These are phyloP conservation scores for Clonostachys rhizophaga DNA, from an alignment of 2,329 filamentous ascomycete species.

Conservation along the genomic window DNA sequence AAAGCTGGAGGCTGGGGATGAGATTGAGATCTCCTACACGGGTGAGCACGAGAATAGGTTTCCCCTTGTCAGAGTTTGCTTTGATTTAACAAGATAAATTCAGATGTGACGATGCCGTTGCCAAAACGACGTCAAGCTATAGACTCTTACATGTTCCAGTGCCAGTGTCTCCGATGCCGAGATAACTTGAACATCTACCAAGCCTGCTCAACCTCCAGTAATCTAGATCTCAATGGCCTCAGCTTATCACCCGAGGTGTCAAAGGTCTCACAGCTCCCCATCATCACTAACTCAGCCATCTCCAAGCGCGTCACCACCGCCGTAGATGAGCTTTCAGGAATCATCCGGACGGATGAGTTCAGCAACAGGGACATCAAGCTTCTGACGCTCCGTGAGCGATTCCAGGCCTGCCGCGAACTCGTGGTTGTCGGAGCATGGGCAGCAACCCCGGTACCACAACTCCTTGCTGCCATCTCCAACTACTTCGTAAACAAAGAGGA, in stretches of 20 bases:
- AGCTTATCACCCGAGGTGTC: conserved; percentile 36
- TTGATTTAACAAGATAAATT: background rate
- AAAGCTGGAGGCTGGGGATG: conserved; percentile 44
- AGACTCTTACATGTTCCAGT: conserved; percentile 46
- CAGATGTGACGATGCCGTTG: conserved; percentile 43
- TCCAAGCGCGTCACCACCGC: background rate
- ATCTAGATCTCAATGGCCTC: conserved; percentile 34
- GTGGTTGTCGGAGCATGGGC: conserved; percentile 33
- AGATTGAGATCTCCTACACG: conserved; percentile 59
- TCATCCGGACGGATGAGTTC: background rate
- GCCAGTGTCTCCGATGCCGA: conserved; percentile 42
- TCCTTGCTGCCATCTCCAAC: conserved; percentile 37
- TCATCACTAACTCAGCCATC: background rate
- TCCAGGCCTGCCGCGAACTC: conserved; percentile 14
- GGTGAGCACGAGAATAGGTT: conserved; percentile 29
- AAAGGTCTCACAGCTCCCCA: conserved; percentile 9
- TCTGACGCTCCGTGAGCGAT: conserved; percentile 6
- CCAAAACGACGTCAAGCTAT: conserved; percentile 35
- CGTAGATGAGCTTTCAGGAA: background rate
- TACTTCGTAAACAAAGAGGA: conserved; percentile 25
- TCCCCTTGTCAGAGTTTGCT: background rate
- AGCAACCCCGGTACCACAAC: conserved; percentile 39
- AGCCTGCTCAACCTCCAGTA: conserved; percentile 34
- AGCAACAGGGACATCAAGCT: background rate
- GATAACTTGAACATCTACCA: conserved; percentile 50